Base-by-base conservation (phyloP, 2,329 filamentous ascomycete genomes). In the Colletotrichum sp. region DNA sequence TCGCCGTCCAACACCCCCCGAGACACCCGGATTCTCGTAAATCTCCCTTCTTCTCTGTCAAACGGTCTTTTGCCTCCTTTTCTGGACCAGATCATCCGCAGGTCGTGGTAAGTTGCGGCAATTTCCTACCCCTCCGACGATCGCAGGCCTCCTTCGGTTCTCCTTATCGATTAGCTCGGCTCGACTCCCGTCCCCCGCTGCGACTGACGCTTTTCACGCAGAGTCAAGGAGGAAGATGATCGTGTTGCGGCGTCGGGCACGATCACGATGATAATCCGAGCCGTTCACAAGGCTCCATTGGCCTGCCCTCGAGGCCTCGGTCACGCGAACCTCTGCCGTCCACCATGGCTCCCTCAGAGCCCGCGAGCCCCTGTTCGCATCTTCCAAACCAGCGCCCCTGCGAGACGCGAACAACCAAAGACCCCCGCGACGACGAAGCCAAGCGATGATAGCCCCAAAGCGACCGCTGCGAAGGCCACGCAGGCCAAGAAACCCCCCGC, bases 191-290 rank as follows among this genome's bases (percentile, higher is more conserved):
- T 26, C 30, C 60, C 13, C 64, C 39, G 52, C 57, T 21, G 28
- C 16, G 32, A 71, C 70, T 76, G 59, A 76, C 64, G 21, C n/a
- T 12, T 26, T 63, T 16, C 32, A 3, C 49, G 44, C 44, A 76
- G 74, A 65, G 16, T 15, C 10, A n/a, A 36, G 52, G 21, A 68
- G 34, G 13, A 76, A 76, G 36, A 76, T 76, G 75, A 71, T 76
- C 55, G 71, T 71, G 24, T 30, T 75, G 72, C 71, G 75, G 52
- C 75, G 65, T 34, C 34, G 65, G 18, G 70, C 71, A 76, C 74
- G 74, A 74, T 36, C 68, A 76, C 75, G 72, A 76, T 76, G 75
- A 75, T 76, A 70, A 70, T 75, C 62, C 66, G 75, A 75, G 75
- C 71, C 71, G 55, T 71, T n/a, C 68, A 74, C 21, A 76, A 67